These are phyloP conservation scores for Chytridium lagenaria DNA, from an alignment of 371 early-diverging fungal genomes.

Conservation along the genomic window DNA sequence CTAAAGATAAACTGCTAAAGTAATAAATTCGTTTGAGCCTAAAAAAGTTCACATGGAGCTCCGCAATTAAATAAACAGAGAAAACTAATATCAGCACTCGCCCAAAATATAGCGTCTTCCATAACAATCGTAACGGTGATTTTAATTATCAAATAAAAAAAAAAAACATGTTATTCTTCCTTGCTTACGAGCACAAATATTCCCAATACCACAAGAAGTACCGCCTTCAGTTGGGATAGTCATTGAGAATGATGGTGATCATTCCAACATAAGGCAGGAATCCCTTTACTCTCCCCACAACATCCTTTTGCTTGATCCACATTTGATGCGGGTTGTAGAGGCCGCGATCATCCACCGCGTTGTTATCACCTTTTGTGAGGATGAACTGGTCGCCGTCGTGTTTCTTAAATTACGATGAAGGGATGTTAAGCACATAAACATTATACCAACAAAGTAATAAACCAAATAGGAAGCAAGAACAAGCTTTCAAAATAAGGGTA, in stretches of 20 bases:
- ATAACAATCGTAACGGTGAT: no score
- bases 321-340: conserved; percentile 88
- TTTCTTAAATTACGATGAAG: not conserved
- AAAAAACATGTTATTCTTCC: conserved; percentile 31
- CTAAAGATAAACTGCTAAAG: no score
- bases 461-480: no score
- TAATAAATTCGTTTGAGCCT: no score
- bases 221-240: conserved; percentile 90
- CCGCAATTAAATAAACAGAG: no score
- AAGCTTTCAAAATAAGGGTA: no score
- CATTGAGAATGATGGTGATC: conserved; percentile 95
- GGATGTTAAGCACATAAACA: not conserved
- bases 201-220: conserved; percentile 78
- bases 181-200: conserved; percentile 64
- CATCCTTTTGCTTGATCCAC: conserved; percentile 88
- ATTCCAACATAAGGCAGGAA: conserved; percentile 78
- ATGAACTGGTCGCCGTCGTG: conserved; percentile 75
- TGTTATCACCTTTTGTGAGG: conserved; percentile 99
- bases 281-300: conserved; percentile 90
- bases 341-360: conserved; percentile 91
- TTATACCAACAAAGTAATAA: no score
- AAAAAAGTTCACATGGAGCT: no score
- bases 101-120: no score
- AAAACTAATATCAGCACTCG: no score
- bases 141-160: no score